phyloP scores from a whole-genome alignment of 768 basidiomycete species.

The Trametes coccinea region DNA sequence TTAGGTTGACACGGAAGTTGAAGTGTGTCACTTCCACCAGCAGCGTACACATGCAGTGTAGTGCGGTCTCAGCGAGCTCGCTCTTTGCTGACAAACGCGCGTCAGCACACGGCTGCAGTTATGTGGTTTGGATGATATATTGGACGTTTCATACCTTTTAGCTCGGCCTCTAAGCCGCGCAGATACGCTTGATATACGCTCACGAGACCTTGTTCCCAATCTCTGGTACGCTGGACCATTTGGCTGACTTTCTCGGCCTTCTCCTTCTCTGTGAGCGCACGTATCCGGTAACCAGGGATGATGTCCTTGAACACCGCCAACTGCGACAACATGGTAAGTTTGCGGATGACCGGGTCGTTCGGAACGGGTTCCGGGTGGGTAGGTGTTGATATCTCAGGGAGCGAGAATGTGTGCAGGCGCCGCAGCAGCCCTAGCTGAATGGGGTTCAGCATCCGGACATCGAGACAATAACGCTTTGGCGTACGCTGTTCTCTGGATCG shows the following conservation, averaged over 20 bases:
- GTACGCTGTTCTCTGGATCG: conserved; percentile 93
- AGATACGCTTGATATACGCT: conserved; percentile 87
- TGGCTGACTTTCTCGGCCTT: conserved; percentile 93
- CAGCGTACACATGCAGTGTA: conserved; percentile 88
- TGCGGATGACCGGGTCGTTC: conserved; percentile 83
- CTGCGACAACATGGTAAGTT: conserved; percentile 86
- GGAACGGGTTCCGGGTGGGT: conserved; percentile 67
- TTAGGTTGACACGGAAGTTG: conserved; percentile 93
- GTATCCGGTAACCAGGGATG: conserved; percentile 94
- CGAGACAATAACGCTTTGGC: conserved; percentile 32
- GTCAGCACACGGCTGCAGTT: conserved; percentile 26
- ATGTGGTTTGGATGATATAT: background rate
- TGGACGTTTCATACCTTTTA: conserved; percentile 64
- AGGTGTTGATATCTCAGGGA: conserved; percentile 68
- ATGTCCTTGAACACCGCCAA: conserved; percentile 95
- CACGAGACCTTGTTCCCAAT: conserved; percentile 95
- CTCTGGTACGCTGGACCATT: conserved; percentile 83
- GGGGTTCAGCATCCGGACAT: conserved; percentile 10
- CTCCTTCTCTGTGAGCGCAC: conserved; percentile 86
- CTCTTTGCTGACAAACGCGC: conserved; percentile 50
- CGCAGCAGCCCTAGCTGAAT: conserved; percentile 81
- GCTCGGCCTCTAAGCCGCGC: conserved; percentile 77
- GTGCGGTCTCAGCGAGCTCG: conserved; percentile 64
- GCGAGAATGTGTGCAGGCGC: conserved; percentile 87
- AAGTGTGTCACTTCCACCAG: conserved; percentile 87